phyloP scores from a whole-genome alignment of 2,329 filamentous ascomycete species.

The Aciculosporium take region DNA sequence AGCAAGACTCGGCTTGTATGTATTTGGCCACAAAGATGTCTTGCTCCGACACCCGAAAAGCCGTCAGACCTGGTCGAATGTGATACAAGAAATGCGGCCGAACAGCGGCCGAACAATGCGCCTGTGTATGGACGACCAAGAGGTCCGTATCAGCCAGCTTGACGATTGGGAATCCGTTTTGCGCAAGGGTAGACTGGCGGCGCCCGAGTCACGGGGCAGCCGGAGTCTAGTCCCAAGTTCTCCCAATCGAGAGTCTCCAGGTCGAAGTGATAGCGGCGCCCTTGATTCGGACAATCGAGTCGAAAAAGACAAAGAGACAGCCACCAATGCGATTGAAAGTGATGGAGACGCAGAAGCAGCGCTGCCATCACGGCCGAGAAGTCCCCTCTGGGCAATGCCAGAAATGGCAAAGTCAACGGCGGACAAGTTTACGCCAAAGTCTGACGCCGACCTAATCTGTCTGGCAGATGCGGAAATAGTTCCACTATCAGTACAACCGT shows the following conservation, averaged over 20 bases:
- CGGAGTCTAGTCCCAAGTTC: not conserved
- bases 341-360: too few species aligned
- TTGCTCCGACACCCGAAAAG: constrained; percentile 30
- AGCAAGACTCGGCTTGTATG: constrained; percentile 64
- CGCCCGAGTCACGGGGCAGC: not conserved
- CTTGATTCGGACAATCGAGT: not conserved
- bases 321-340: not conserved
- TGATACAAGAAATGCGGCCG: constrained; percentile 25
- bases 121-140: constrained; percentile 34
- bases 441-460: constrained; percentile 1
- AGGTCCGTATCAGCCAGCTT: constrained; percentile 35
- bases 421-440: not conserved
- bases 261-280: not conserved
- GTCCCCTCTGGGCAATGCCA: not conserved
- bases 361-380: not conserved
- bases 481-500: not conserved
- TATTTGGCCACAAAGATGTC: constrained; percentile 62
- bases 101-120: constrained; percentile 16
- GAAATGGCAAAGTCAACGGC: not conserved
- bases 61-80: constrained; percentile 24
- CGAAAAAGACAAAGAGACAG: not conserved
- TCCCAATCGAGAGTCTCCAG: not conserved
- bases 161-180: constrained; percentile 32
- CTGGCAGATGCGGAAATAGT: not conserved
- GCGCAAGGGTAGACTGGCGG: constrained; percentile 6